Percentiles rank a stretch among this genome's conserved stretches.
These are phyloP conservation scores for Primulina huaijiensis DNA, from an alignment of 257 asterid genomes.

Conservation along the genomic window DNA sequence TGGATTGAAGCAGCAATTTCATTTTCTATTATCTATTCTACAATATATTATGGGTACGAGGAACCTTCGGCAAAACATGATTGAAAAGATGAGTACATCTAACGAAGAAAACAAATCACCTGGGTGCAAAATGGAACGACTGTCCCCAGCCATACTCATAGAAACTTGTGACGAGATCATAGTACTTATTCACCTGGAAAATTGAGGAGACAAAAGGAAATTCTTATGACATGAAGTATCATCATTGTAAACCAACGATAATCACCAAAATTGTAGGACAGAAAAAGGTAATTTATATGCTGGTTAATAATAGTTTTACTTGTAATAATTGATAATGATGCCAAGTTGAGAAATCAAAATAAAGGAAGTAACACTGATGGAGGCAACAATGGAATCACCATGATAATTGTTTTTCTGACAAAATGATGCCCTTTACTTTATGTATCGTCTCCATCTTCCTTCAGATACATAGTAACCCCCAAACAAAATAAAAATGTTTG, in stretches of 20 bases:
- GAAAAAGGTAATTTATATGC: background rate
- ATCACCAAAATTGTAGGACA: background rate
- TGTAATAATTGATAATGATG: background rate
- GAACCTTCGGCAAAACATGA: constrained; percentile 15
- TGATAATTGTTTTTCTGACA: too few relatives aligned
- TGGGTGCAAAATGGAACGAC: constrained; percentile 96
- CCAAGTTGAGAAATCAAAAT: too few relatives aligned
- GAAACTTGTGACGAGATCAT: constrained; percentile 97
- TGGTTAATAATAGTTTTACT: background rate
- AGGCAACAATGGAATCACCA: background rate
- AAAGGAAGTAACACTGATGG: background rate
- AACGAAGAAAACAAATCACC: constrained; percentile 38
- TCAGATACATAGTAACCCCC: background rate
- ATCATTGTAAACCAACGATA: background rate
- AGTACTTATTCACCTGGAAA: constrained; percentile 86
- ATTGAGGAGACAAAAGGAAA: background rate
- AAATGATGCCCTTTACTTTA: background rate
- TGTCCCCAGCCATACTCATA: constrained; percentile 99
- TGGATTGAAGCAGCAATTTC: background rate
- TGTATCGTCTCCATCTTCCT: background rate
- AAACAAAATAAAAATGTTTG: background rate
- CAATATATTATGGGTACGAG: background rate
- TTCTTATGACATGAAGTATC: constrained; percentile 1
- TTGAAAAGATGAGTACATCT: background rate
- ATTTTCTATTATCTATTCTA: background rate